Evolutionary conservation across 1,139 yeast species (phyloP), one percentile per base, ranked within the genome.

Genomic region (Saccharomyces hybrid): DNA sequence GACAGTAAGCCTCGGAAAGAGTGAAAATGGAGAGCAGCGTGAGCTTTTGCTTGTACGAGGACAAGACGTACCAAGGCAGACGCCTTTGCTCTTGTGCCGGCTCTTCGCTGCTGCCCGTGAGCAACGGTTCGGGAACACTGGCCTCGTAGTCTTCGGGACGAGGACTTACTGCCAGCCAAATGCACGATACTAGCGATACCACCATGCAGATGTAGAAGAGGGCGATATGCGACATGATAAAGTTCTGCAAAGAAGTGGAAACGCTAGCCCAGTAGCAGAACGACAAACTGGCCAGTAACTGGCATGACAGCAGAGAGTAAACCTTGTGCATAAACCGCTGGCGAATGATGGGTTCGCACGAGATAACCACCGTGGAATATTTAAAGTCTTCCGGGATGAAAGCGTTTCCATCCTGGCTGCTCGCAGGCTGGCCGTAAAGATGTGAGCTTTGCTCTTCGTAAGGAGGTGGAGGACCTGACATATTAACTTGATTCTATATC

Each of bases 241-340:
- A 88, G 26, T 66, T 61, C 59, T 79, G 80, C 50, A 85, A 70
- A 1, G 74, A 54, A 1, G 75, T 73, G 61, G 79, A 78, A 56
- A 77, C 69, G 34, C 80, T 71, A 49, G 88, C 80, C 38, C 80
- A 63, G 28, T 77, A 74, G 5, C 93, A 88, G 25, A 84, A 80
- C 13, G 77, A 71, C 23, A 84, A 77, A 0, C 96, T 87, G 46
- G 76, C 72, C 50, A 83, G 68, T 50, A 89, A 69, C 69, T 89
- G 97, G 2, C 79, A 72, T 4, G 84, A 73, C 52, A 89, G 76
- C 55, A 89, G 77, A 3, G 90, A 75, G 70, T 89, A 89, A 9
- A 89, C 97, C 66, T 86, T 87, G 59, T 91, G 78, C 60, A 88
- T 74, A 65, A 89, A 89, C 67, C 84, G 78, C 62, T 85, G 88